Conservation (phyloP, 441 rosid genomes). For the Pelargonium australe region DNA sequence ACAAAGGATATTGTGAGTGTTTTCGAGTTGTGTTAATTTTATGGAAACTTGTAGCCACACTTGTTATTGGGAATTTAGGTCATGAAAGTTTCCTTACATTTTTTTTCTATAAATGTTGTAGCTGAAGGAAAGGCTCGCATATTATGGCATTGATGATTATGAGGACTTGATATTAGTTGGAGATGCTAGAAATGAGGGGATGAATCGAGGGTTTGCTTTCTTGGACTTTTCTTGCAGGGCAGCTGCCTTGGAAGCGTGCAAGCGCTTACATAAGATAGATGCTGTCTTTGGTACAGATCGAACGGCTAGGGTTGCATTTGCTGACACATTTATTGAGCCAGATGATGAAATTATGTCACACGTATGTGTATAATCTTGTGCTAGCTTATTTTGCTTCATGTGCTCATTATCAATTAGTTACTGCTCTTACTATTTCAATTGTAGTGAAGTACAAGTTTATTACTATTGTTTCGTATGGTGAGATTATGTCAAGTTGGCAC, state of each 20-base stretch:
- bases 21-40: neutral
- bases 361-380: neutral
- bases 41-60: conserved; percentile 5
- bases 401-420: no score
- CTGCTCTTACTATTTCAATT: no score
- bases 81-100: neutral
- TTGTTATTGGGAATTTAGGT: neutral
- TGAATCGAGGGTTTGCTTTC: conserved; percentile 8
- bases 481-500: no score
- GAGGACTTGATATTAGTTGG: neutral
- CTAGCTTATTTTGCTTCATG: neutral
- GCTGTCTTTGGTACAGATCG: conserved; percentile 9
- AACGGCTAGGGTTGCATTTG: conserved; percentile 10
- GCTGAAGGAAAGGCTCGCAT: conserved; percentile 2
- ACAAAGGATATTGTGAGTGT: conserved; percentile 2
- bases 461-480: no score
- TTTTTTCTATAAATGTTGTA: neutral
- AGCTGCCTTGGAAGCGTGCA: conserved; percentile 12
- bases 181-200: conserved; percentile 5
- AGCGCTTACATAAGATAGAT: conserved; percentile 8
- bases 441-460: no score
- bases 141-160: conserved; percentile 6
- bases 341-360: conserved; percentile 10
- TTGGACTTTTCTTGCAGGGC: conserved; percentile 1
- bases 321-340: conserved; percentile 4